Conservation (phyloP, 495 filamentous ascomycete genomes). For the Tuber microsphaerosporum region DNA sequence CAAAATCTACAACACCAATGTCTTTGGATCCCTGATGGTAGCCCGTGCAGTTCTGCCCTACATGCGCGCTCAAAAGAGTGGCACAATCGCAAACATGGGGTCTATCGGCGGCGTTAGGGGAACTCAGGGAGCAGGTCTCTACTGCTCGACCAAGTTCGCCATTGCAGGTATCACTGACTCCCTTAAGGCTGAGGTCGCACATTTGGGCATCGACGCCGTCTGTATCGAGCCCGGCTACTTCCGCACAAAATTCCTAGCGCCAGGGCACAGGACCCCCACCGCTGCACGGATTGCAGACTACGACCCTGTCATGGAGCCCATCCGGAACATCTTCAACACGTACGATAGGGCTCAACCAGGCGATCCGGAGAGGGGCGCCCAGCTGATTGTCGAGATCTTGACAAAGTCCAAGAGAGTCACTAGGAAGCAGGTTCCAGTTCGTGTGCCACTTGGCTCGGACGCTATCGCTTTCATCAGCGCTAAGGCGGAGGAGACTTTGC, state of each 20-base stretch:
- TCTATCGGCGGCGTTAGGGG: constrained; percentile 39
- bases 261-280: constrained; percentile 34
- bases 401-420: constrained; percentile 43
- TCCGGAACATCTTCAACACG: constrained; percentile 23
- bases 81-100: constrained; percentile 46
- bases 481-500: constrained; percentile 42
- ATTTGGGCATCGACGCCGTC: constrained; percentile 46
- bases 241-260: constrained; percentile 39
- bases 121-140: constrained; percentile 40
- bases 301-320: constrained; percentile 23
- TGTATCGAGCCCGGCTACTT: constrained; percentile 49
- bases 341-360: constrained; percentile 44
- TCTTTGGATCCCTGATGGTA: constrained; percentile 46
- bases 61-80: constrained; percentile 46
- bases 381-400: constrained; percentile 49
- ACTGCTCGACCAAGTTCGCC: constrained; percentile 48
- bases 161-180: constrained; percentile 45
- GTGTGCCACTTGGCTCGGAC: constrained; percentile 49
- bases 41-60: constrained; percentile 48
- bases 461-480: constrained; percentile 41
- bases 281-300: constrained; percentile 39
- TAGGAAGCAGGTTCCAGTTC: constrained; percentile 44
- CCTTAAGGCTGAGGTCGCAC: constrained; percentile 44
- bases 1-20: constrained; percentile 46
- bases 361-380: constrained; percentile 48